Conservation (phyloP, 2,329 filamentous ascomycete species). For the Paramyrothecium roridum region DNA sequence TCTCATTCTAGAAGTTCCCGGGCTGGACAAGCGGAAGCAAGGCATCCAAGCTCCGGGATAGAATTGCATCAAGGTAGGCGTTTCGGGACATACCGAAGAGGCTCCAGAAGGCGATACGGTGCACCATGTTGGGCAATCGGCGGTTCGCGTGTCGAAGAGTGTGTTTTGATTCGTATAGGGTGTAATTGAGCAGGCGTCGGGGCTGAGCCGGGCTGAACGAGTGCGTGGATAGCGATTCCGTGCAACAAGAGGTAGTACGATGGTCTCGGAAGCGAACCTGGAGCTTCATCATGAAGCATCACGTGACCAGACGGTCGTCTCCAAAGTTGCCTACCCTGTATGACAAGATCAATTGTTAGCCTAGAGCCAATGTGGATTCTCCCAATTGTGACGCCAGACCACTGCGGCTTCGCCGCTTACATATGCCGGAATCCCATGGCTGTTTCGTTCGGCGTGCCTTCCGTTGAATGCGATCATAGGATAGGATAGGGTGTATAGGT, state of each 20-base stretch:
- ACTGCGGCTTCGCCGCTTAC: too few species aligned
- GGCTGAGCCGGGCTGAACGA: not conserved
- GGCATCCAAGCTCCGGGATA: not conserved
- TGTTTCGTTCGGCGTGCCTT: too few species aligned
- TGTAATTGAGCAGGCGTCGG: constrained; percentile 9
- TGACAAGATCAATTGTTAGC: too few species aligned
- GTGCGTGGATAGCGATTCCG: not conserved
- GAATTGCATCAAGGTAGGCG: constrained; percentile 8
- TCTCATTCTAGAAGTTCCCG: not conserved
- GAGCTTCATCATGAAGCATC: not conserved
- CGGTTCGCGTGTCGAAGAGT: constrained; percentile 12
- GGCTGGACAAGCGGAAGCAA: not conserved
- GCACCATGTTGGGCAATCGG: constrained; percentile 48
- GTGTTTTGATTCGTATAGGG: constrained; percentile 9
- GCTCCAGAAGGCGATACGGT: constrained; percentile 75
- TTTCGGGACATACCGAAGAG: constrained; percentile 75
- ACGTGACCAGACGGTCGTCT: not conserved
- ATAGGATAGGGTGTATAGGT: too few species aligned
- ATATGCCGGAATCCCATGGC: too few species aligned
- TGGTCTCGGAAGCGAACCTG: not conserved
- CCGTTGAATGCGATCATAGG: too few species aligned
- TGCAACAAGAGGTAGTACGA: not conserved
- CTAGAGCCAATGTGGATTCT: too few species aligned
- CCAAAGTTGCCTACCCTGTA: not conserved
- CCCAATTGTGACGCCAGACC: too few species aligned